phyloP scores from a whole-genome alignment of 179 eudicot species.

The Gypsophila paniculata region DNA sequence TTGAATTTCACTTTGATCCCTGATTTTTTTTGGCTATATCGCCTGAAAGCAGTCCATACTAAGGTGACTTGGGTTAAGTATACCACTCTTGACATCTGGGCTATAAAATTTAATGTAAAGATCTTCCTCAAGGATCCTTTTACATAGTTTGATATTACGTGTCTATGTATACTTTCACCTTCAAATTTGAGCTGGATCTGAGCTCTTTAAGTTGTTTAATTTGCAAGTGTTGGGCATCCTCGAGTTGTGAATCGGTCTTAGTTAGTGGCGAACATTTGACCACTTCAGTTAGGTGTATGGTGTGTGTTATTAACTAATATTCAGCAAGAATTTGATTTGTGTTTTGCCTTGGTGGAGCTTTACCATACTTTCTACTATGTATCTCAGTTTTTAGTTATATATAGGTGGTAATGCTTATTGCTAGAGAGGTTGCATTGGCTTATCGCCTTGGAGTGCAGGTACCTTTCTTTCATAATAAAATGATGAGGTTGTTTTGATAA shows the following conservation, averaged over 20 bases:
- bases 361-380: slow-evolving; percentile 11
- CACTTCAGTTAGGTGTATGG: neutral
- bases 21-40: neutral
- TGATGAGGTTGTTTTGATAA: neutral
- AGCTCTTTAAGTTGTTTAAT: neutral
- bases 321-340: slow-evolving; percentile 2
- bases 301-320: neutral
- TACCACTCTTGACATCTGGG: neutral
- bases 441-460: slow-evolving; percentile 90
- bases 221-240: neutral
- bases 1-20: neutral
- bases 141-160: neutral
- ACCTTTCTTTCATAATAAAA: slow-evolving; percentile 9
- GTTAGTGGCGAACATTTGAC: neutral
- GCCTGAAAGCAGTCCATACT: too few relatives aligned
- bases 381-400: slow-evolving; percentile 3
- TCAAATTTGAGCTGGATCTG: neutral
- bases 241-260: neutral
- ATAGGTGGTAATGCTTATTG: slow-evolving; percentile 84
- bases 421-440: slow-evolving; percentile 79
- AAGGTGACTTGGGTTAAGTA: neutral
- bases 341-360: neutral
- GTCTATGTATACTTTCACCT: neutral
- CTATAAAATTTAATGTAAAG: neutral
- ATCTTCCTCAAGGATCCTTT: neutral